phyloP scores from a whole-genome alignment of 345 rosid genomes.

The Clarkia xantiana region DNA sequence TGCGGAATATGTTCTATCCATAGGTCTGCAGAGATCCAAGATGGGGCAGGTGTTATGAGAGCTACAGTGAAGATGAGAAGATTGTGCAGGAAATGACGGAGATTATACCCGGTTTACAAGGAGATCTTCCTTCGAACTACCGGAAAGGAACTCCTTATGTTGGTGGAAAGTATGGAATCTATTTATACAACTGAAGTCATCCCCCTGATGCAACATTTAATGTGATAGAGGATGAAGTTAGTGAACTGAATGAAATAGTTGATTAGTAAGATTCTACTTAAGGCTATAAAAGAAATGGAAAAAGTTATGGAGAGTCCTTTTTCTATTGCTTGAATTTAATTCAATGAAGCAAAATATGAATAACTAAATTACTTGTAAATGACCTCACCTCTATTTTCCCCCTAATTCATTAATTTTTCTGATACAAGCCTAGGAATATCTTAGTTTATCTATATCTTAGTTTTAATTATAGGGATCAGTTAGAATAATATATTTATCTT shows the following conservation, averaged over 20 bases:
- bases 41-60: slow-evolving; percentile 97
- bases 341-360: neutral
- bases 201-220: too few species aligned
- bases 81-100: slow-evolving; percentile 79
- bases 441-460: too few species aligned
- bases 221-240: too few species aligned
- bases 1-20: slow-evolving; percentile 1
- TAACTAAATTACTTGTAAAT: too few species aligned
- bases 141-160: slow-evolving; percentile 68
- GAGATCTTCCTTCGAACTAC: slow-evolving; percentile 48
- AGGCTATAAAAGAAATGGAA: neutral
- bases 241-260: too few species aligned
- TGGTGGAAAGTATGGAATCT: slow-evolving; percentile 64
- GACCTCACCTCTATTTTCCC: too few species aligned
- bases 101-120: slow-evolving; percentile 77
- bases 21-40: slow-evolving; percentile 98
- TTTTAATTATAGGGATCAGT: too few species aligned
- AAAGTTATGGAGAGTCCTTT: too few species aligned
- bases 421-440: too few species aligned
- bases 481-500: too few species aligned
- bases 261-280: neutral
- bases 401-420: too few species aligned
- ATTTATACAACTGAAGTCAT: neutral
- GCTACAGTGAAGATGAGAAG: slow-evolving; percentile 80
- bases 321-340: neutral